Base-by-base conservation (phyloP, 2,329 filamentous ascomycete genomes). In the Penicillium glabrum region DNA sequence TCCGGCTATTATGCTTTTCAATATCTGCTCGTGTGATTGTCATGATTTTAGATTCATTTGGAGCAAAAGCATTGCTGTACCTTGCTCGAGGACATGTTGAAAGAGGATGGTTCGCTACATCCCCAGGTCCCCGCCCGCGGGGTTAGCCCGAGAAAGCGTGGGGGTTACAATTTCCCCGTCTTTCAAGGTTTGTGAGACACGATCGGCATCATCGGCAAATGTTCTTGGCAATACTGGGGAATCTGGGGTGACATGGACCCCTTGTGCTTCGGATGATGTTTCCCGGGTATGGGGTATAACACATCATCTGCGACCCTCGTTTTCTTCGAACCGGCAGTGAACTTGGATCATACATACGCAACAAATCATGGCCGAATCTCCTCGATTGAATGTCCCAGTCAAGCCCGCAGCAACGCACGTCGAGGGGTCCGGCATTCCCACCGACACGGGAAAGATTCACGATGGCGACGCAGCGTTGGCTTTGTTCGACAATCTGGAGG, bases 1-100 rank as follows among this genome's bases (percentile, higher is more conserved):
- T 68, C 51, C 76, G 72, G 14, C 61, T 75, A 33, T 76, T 75
- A 57, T 83, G 82, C 56, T 76, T 79, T 64, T 79, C 76, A 26
- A 84, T 76, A 59, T 83, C 80, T 27, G 79, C 70, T 5, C 76
- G 66, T 0, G 79, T 82, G 54, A 83, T 77, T 53, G 23, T 46
- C 64, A 67, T 66, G 6, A 10, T 39, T 8, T 11, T 19, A 19
- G n/a, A 39, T 39, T 3, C n/a, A 39, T 0, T 58, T 35, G 2
- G 24, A 24, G 24, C n/a, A 39, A 19, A 19, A 39, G 8, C n/a
- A 9, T 19, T 19, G 8, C n/a, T 39, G 13, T 7, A 16, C 6
- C 46, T 7, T n/a, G 21, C n/a, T 21, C 14, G 23, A 33, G n/a
- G 21, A 46, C 44, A 16, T 11, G 41, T 21, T 37, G 6, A 10